phyloP scores from a whole-genome alignment of 1,139 yeast genomes.

The Candida sanyaensis region DNA sequence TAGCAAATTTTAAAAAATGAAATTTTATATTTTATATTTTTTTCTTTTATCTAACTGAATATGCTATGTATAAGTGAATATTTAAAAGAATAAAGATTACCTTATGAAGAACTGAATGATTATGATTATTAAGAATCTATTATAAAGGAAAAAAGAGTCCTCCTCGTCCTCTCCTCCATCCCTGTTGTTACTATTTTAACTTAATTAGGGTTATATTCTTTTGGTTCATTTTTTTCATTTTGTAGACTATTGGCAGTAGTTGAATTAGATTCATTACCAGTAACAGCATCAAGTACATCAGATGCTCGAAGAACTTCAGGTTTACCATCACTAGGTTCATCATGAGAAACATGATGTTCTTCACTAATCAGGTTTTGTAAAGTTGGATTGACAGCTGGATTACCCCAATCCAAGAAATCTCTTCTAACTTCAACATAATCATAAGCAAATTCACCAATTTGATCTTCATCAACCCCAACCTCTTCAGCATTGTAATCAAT shows the following conservation, averaged over 20 bases:
- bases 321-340: not conserved
- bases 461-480: constrained; percentile 92
- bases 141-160: too few relatives aligned
- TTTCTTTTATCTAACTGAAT: too few relatives aligned
- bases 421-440: constrained; percentile 97
- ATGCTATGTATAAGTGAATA: too few relatives aligned
- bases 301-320: not conserved
- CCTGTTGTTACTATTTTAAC: not conserved
- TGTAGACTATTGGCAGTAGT: constrained; percentile 1
- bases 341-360: not conserved
- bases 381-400: constrained; percentile 14
- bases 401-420: constrained; percentile 75
- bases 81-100: too few relatives aligned
- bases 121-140: too few relatives aligned
- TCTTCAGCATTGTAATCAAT: constrained; percentile 85
- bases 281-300: constrained; percentile 4
- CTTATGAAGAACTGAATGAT: too few relatives aligned
- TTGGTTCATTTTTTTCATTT: constrained; percentile 6
- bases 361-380: constrained; percentile 12
- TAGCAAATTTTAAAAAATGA: too few relatives aligned
- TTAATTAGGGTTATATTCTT: constrained; percentile 2
- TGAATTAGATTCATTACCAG: constrained; percentile 1
- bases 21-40: too few relatives aligned
- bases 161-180: not conserved
- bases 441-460: constrained; percentile 97